A percentile compares a stretch with the other conserved stretches of the same genome.
Evolutionary conservation across 2,329 filamentous ascomycete species (phyloP).

Genomic region (Akanthomyces uredinophilus): DNA sequence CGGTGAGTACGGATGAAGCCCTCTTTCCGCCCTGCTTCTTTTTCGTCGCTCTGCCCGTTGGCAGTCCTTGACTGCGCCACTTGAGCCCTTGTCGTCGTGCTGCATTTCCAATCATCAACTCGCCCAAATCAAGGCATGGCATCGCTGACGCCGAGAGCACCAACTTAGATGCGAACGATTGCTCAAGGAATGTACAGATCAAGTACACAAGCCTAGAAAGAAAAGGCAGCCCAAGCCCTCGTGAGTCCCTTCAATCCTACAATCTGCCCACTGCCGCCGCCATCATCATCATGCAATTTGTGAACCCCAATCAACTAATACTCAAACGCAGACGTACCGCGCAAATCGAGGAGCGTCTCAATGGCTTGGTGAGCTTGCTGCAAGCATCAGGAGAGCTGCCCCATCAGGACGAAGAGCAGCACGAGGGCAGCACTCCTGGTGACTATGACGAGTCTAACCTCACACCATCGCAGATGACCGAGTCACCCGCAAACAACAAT

Average conservation of each 20-base stretch:
- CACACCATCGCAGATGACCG: conserved; percentile 10
- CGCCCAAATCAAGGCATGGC: not conserved
- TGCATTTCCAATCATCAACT: not conserved
- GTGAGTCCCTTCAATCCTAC: conserved; percentile 31
- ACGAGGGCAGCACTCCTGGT: conserved; percentile 9
- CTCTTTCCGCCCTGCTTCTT: not conserved
- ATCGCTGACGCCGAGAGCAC: conserved; percentile 7
- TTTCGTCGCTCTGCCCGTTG: not conserved
- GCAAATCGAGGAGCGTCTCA: conserved; percentile 45
- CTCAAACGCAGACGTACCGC: conserved; percentile 36
- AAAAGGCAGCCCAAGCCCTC: conserved; percentile 47
- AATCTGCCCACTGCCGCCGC: not conserved
- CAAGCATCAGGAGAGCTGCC: conserved; percentile 37
- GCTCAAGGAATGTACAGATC: conserved; percentile 41
- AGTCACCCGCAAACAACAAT: conserved; percentile 4
- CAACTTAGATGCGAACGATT: conserved; percentile 41
- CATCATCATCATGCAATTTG: conserved; percentile 2
- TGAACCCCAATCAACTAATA: conserved; percentile 4
- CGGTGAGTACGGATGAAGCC: conserved; percentile 26
- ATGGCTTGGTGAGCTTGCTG: conserved; percentile 44
- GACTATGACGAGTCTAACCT: conserved; percentile 6
- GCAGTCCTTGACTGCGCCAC: not conserved
- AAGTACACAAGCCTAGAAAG: conserved; percentile 46
- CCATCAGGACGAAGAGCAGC: not conserved
- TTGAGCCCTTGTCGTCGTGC: not conserved